Percentiles rank a stretch among this genome's conserved stretches.
These are phyloP conservation scores for Aristolochia fimbriata DNA, from an alignment of 164 flowering plant species.

Conservation along the genomic window DNA sequence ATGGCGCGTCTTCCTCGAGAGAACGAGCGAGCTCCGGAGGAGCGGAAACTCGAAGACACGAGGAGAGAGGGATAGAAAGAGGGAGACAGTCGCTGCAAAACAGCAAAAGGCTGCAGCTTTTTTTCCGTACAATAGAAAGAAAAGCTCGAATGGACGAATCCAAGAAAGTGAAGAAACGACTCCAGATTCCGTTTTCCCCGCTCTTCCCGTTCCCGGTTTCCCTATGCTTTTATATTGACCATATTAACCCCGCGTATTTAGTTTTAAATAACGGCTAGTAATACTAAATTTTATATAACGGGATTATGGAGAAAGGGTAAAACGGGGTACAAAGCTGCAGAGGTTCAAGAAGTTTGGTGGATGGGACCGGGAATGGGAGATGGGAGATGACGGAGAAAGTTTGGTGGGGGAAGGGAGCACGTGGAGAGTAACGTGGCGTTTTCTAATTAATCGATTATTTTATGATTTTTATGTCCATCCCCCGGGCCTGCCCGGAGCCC, in stretches of 20 bases:
- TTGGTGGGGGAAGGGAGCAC: neutral
- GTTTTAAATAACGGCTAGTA: no score
- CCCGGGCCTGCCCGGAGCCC: neutral
- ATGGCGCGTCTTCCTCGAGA: neutral
- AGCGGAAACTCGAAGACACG: neutral
- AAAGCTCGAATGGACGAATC: no score
- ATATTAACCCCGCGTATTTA: neutral
- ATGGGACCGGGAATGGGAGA: neutral
- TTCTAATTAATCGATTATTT: neutral
- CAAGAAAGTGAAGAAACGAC: no score
- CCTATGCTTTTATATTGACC: neutral
- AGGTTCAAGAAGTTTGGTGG: no score
- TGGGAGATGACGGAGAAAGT: neutral
- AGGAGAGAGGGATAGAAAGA: neutral
- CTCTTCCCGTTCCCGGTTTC: no score
- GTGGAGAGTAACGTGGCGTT: neutral
- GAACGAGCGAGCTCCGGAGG: neutral
- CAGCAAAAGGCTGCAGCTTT: neutral
- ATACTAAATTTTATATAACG: no score
- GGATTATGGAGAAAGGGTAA: no score
- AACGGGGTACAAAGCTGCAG: no score
- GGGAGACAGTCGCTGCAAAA: neutral
- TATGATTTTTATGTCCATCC: neutral
- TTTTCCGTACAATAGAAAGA: neutral
- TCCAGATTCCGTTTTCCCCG: no score